These are phyloP conservation scores for Diaporthe batatas DNA, from an alignment of 2,329 filamentous ascomycete species.

Conservation along the genomic window DNA sequence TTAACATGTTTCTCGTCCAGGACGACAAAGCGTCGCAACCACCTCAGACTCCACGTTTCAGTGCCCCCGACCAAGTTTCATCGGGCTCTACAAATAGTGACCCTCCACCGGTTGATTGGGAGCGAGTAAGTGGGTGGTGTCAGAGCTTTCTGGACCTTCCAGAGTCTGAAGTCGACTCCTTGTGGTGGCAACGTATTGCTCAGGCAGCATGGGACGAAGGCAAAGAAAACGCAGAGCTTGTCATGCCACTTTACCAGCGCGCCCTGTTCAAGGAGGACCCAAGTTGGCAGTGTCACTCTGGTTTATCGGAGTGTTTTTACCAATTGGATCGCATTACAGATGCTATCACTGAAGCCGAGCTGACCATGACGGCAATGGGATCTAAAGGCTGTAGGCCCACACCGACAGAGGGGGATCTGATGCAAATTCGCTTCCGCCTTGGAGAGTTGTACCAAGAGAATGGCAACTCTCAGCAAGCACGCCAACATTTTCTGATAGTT, in stretches of 20 bases:
- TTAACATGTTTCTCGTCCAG: neutral
- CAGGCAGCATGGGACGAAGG: conserved; percentile 26
- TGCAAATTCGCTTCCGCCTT: conserved; percentile 42
- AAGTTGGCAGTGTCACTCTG: conserved; percentile 35
- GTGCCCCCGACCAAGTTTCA: neutral
- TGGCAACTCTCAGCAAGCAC: conserved; percentile 9
- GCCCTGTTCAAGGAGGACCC: conserved; percentile 40
- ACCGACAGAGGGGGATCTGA: conserved; percentile 40
- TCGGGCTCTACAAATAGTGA: neutral
- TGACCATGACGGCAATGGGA: conserved; percentile 39
- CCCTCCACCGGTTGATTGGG: conserved; percentile 39
- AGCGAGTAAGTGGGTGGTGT: conserved; percentile 43
- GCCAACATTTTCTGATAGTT: neutral
- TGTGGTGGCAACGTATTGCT: conserved; percentile 47
- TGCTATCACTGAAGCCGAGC: neutral
- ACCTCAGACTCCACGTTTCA: neutral
- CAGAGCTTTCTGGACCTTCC: conserved; percentile 36
- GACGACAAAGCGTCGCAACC: neutral
- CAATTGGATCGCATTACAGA: neutral
- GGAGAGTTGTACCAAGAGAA: conserved; percentile 34
- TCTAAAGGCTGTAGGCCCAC: conserved; percentile 39
- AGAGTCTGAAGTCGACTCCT: conserved; percentile 43
- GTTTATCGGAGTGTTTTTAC: conserved; percentile 1
- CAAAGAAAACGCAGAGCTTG: neutral
- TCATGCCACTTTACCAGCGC: conserved; percentile 36